Conservation (phyloP, 108 stramenopile genomes). For the Schizochytrium sp. region DNA sequence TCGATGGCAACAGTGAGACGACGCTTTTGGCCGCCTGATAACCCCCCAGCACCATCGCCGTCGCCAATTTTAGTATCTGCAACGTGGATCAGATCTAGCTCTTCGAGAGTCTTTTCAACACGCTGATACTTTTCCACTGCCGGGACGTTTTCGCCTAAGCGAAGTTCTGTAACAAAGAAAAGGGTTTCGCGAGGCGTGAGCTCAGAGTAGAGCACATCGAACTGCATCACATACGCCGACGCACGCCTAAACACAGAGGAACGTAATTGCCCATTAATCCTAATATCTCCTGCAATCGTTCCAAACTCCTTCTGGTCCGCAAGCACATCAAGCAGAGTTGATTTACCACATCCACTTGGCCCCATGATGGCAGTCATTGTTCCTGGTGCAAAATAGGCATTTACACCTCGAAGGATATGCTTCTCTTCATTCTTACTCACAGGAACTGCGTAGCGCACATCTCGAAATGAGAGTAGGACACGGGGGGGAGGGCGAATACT, state of each 20-base stretch:
- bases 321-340: slow-evolving; percentile 55
- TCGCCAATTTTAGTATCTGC: slow-evolving; percentile 39
- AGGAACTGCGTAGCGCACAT: slow-evolving; percentile 41
- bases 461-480: slow-evolving; percentile 38
- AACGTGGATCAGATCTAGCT: slow-evolving; percentile 33
- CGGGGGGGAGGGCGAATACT: slow-evolving; percentile 32
- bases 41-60: slow-evolving; percentile 33
- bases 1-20: slow-evolving; percentile 73
- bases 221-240: slow-evolving; percentile 42
- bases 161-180: slow-evolving; percentile 54
- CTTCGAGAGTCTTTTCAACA: slow-evolving; percentile 10
- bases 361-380: slow-evolving; percentile 61
- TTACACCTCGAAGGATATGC: slow-evolving; percentile 40
- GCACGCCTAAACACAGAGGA: slow-evolving; percentile 16
- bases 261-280: slow-evolving; percentile 13
- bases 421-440: slow-evolving; percentile 20
- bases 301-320: slow-evolving; percentile 59
- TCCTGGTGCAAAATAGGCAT: slow-evolving; percentile 56
- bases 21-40: slow-evolving; percentile 44
- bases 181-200: slow-evolving; percentile 52
- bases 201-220: slow-evolving; percentile 36
- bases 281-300: slow-evolving; percentile 34
- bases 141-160: neutral
- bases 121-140: slow-evolving; percentile 50
- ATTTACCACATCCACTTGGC: slow-evolving; percentile 60